Percentiles rank a stretch among this genome's conserved stretches.
phyloP scores from a whole-genome alignment of 345 rosid species.

The Brassica incana region DNA sequence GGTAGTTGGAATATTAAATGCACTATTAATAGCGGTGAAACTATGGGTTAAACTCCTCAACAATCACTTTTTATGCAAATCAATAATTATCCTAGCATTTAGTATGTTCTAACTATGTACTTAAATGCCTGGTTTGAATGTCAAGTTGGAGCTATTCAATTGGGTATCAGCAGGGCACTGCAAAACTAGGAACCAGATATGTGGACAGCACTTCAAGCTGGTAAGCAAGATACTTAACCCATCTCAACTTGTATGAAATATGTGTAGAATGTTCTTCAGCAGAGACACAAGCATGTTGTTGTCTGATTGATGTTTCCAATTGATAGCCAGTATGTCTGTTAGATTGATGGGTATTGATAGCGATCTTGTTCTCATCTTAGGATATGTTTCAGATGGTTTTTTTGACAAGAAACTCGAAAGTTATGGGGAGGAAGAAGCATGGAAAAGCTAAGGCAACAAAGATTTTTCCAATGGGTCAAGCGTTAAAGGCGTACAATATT shows the following conservation, averaged over 20 bases:
- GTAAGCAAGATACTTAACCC: constrained; percentile 42
- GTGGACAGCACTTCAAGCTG: constrained; percentile 75
- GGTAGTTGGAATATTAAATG: constrained; percentile 88
- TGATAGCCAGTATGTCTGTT: background rate
- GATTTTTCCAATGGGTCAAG: constrained; percentile 96
- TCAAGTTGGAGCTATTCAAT: constrained; percentile 90
- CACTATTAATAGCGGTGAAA: constrained; percentile 93
- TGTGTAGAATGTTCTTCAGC: background rate
- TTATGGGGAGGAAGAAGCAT: constrained; percentile 96
- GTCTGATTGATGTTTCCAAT: background rate
- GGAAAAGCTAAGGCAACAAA: constrained; percentile 98
- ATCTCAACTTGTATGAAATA: background rate
- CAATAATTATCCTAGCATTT: background rate
- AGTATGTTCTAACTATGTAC: background rate
- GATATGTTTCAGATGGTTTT: constrained; percentile 57
- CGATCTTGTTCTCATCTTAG: background rate
- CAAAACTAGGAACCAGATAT: constrained; percentile 95
- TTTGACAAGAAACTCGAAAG: constrained; percentile 88
- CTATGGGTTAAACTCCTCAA: constrained; percentile 56
- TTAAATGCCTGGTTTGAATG: constrained; percentile 44
- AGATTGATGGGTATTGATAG: constrained; percentile 2
- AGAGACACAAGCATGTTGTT: constrained; percentile 1
- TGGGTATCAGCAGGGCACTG: constrained; percentile 90
- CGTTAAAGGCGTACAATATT: constrained; percentile 52
- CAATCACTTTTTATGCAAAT: background rate